Evolutionary conservation across 78 protist genomes (phyloP), one percentile per base, ranked within the genome.

Genomic region (Tieghemostelium lacteum): DNA sequence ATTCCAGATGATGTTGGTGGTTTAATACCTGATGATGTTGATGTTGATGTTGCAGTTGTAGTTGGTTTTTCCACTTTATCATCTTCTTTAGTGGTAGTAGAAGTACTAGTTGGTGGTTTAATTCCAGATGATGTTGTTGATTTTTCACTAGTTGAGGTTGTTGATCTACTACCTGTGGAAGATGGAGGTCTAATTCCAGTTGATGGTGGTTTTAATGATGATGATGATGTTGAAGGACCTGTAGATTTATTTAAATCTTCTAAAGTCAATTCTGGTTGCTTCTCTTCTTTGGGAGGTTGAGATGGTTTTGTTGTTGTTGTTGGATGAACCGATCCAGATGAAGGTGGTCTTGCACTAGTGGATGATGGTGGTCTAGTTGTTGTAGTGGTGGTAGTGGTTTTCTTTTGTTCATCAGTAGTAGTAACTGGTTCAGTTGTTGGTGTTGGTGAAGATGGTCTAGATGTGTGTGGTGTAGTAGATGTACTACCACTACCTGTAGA

Each of bases 41-140:
- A 16, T n/a, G 78, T 8, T 19, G 78, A 3, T n/a, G 78, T 49
- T 50, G 78, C 5, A 34, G 64, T 34, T 72, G 78, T 50, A 17
- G 78, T 33, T 72, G 78, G 40, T 66, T n/a, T n/a, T n/a, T n/a
- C n/a, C n/a, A n/a, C n/a, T n/a, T n/a, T n/a, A n/a, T n/a, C n/a
- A n/a, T n/a, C n/a, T n/a, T n/a, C n/a, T n/a, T 45, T 45, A 10
- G 10, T 14, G 52, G 52, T 45, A 10, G 52, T 45, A 10, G 10
- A 14, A 45, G 10, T 45, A n/a, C 1, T n/a, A 54, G 37, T 8
- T 34, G 78, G 49, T 72, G 78, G 64, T 55, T 49, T n/a, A 2
- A 37, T 2, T 42, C 22, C 74, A 19, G 54, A 1, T 67, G 74
- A 31, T 31, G 19, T 19, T 24, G 66, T 33, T 50, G 77, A 5